Evolutionary conservation across 495 filamentous ascomycete species (phyloP).

Genomic region (Penicillium chermesinum): DNA sequence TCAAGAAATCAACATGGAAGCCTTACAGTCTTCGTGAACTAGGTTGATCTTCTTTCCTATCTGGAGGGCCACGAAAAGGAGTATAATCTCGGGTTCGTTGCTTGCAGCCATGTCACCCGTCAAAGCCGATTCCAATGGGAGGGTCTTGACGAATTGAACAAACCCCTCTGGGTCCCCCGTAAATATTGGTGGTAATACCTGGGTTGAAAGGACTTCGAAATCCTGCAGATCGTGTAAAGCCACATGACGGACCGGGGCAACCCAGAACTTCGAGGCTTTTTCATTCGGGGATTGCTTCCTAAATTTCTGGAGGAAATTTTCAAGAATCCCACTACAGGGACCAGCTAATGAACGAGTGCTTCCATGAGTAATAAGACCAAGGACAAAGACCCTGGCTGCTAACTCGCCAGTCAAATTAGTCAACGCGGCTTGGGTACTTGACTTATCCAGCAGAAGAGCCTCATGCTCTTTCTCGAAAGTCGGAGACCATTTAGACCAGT

Average conservation of each 20-base stretch:
- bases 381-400: constrained; percentile 29
- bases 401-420: constrained; percentile 8
- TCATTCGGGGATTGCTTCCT: constrained; percentile 20
- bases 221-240: constrained; percentile 45
- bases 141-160: constrained; percentile 47
- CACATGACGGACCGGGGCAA: constrained; percentile 31
- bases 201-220: constrained; percentile 61
- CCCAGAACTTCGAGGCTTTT: constrained; percentile 29
- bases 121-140: constrained; percentile 37
- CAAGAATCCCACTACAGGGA: constrained; percentile 59
- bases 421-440: constrained; percentile 6
- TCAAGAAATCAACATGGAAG: background rate
- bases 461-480: constrained; percentile 30
- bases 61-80: constrained; percentile 66
- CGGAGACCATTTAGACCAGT: constrained; percentile 26
- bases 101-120: constrained; percentile 38
- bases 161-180: constrained; percentile 51
- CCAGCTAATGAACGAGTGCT: constrained; percentile 55
- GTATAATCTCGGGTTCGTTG: constrained; percentile 48
- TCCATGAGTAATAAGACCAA: constrained; percentile 35
- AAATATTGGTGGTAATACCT: constrained; percentile 72
- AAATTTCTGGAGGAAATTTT: constrained; percentile 49
- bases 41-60: constrained; percentile 74
- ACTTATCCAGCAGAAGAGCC: constrained; percentile 19
- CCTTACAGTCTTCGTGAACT: constrained; percentile 66